Evolutionary conservation across 2,329 filamentous ascomycete genomes (phyloP), one percentile per base, ranked within the genome.

Genomic region (Fusarium brevicatenulatum): DNA sequence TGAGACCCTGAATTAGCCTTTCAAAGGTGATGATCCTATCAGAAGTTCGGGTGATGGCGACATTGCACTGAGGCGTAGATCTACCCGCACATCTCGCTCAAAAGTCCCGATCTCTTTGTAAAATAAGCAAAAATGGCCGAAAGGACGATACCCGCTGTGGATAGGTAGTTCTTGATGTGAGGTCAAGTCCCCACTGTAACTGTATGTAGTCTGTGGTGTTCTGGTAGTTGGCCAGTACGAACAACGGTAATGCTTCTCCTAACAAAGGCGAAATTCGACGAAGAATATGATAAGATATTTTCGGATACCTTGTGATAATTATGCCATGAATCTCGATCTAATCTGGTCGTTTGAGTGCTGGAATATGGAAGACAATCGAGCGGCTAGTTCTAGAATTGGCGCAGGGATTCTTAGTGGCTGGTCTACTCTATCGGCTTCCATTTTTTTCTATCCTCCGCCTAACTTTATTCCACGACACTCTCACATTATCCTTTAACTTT

Each of bases 341-440:
- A 42, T 25, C 15, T 58, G 3, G 18, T 34, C 53, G 16, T 23
- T 43, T 42, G 19, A 34, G 16, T 54, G 32, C 16, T 21, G 36
- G 21, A 28, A 28, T 37, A 56, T 57, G 21, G 39, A 23, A 58
- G 28, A 61, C 36, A 28, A 49, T 60, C 10, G 47, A 55, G 25
- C 55, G 42, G 42, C 56, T 62, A 68, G 43, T 63, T 68, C 49
- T 50, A 63, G 65, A 64, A 70, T 18, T 55, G 19, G 23, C 39
- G 23, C 66, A 70, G 36, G 67, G 66, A 28, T 70, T 70, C 66
- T 70, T 66, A 70, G 68, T 53, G 68, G 68, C 21, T 37, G 63
- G 50, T 21, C 30, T 34, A 19, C 25, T 56, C 49, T 40, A 52
- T 70, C 25, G 13, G 62, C 37, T 71, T 71, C 68, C 56, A 67